Evolutionary conservation across 352 stramenopile species (phyloP), one percentile per base, ranked within the genome.

Genomic region (Pythium monospermum): DNA sequence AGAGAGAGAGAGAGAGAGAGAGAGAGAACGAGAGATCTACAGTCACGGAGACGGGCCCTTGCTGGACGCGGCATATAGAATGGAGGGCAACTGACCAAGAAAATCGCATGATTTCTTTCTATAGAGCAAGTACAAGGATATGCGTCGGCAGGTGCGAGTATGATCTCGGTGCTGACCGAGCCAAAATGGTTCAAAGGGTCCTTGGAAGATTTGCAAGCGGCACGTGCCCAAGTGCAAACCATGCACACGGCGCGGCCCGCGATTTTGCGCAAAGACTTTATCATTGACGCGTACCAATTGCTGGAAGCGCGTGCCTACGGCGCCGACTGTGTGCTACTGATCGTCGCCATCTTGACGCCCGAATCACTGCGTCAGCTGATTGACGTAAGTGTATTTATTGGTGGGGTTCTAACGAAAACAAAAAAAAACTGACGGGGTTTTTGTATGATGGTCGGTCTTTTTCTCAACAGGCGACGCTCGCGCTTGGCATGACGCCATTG

Each of bases 111-210:
- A 26, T 7, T 26, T 16, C 27, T 30, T n/a, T n/a, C 2, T 21
- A 68, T 68, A 66, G 89, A 98, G 31, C 95, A 99, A 79, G 94
- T 91, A 6, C 51, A 71, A 18, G 48, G 71, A 27, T 99, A 99
- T 66, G 83, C 85, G 8, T 51, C 63, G n/a, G 96, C 84, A 0
- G 96, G 97, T 5, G 96, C 97, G 21, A 92, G 85, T 45, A 92
- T 99, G 55, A 97, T 99, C 52, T 98, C 86, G 33, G 95, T 99
- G 42, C 81, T 99, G 28, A 99, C 97, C 8, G 97, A 99, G 77
- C 87, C 86, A 30, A 94, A 90, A 61, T 98, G 94, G 88, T 99
- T 99, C 76, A 96, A 98, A 63, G 97, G 97, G 0, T 91, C 85
- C 21, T 71, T 99, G 12, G 76, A 94, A n/a, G 87, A 93, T 53